A percentile compares a stretch with the other conserved stretches of the same genome.
phyloP scores from a whole-genome alignment of 805 yeast genomes.

The Yamadazyma sp. region DNA sequence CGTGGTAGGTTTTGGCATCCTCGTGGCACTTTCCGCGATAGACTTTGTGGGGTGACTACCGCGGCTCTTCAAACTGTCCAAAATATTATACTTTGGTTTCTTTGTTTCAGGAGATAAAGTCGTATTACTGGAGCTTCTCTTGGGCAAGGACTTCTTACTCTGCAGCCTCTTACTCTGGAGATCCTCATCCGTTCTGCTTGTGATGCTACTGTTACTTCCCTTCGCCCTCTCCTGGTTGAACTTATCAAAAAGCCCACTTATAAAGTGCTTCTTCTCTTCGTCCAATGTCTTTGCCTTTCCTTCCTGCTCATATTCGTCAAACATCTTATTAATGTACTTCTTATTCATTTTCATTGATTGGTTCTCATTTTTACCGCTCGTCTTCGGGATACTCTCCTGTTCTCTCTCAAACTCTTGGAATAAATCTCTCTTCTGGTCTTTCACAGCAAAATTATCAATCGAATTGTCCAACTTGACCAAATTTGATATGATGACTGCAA shows the following conservation, averaged over 20 bases:
- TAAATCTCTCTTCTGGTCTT: constrained; percentile 9
- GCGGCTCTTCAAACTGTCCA: constrained; percentile 6
- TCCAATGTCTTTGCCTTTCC: background rate
- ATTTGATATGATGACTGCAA: constrained; percentile 50
- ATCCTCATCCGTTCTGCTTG: background rate
- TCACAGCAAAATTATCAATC: constrained; percentile 9
- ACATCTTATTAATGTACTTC: constrained; percentile 28
- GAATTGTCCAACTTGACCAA: constrained; percentile 28
- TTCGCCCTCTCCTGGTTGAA: background rate
- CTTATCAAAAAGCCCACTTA: background rate
- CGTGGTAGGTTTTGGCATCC: background rate
- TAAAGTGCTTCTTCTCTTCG: background rate
- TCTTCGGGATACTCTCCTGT: background rate
- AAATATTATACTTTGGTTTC: constrained; percentile 12
- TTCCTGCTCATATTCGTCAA: constrained; percentile 20
- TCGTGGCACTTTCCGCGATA: background rate
- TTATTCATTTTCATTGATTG: constrained; percentile 20
- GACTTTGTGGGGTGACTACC: constrained; percentile 2
- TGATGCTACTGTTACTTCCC: too few relatives aligned
- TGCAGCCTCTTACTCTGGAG: constrained; percentile 1
- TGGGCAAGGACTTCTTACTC: constrained; percentile 2
- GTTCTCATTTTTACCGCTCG: background rate
- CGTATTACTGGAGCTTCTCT: background rate
- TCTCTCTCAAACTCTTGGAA: constrained; percentile 17
- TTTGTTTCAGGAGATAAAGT: too few relatives aligned